A percentile compares a stretch with the other conserved stretches of the same genome.
These are phyloP conservation scores for Nicotiana rustica DNA, from an alignment of 305 asterid genomes.

Conservation along the genomic window DNA sequence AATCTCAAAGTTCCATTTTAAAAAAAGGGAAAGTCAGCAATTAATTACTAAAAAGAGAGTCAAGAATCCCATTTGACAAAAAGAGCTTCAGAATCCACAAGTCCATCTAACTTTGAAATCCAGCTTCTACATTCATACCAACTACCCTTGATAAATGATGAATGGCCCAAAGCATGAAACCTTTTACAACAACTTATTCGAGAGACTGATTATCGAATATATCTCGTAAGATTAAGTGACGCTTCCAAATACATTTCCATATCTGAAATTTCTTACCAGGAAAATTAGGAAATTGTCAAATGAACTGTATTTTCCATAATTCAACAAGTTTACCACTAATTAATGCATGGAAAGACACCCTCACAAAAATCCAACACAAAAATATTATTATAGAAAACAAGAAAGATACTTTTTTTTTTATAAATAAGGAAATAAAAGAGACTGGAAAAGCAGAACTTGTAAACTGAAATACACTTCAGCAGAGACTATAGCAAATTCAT, in stretches of 20 bases:
- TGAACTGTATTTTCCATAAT: neutral
- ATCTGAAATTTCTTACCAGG: neutral
- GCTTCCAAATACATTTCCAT: neutral
- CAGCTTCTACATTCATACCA: neutral
- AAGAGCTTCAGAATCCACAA: neutral
- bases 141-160: neutral
- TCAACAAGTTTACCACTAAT: neutral
- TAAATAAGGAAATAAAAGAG: neutral
- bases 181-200: neutral
- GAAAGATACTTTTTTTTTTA: neutral
- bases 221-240: neutral
- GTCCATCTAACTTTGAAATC: neutral
- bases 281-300: neutral
- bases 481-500: neutral
- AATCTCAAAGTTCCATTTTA: neutral
- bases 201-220: neutral
- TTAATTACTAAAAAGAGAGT: slow-evolving; percentile 18
- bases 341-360: neutral
- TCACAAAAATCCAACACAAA: neutral
- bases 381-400: neutral
- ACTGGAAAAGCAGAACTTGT: neutral
- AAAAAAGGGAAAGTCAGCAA: neutral
- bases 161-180: neutral
- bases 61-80: slow-evolving; percentile 20
- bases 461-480: neutral